Base-by-base conservation (phyloP, 352 stramenopile species). In the Elongisporangium senticosum region DNA sequence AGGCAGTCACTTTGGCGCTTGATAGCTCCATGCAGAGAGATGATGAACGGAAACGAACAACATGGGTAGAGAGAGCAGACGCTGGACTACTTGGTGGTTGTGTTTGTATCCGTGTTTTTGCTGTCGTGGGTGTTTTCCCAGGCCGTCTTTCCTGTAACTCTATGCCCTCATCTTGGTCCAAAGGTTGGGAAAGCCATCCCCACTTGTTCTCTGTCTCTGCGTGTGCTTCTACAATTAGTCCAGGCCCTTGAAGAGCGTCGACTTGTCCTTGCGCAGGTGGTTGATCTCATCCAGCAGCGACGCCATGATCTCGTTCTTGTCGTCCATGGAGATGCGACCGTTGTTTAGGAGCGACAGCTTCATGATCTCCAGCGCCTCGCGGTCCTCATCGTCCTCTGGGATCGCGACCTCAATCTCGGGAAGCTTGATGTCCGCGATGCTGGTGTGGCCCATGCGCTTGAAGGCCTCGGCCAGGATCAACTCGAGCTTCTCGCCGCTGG, bases 331-430 rank as follows among this genome's bases (percentile, higher is more conserved):
- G 58, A 95, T 85, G 59, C 83, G 86, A 49, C 86, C 86, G 64
- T 95, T 95, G 75, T 95, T 95, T 59, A 92, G 72, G 63, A 95
- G 75, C 56, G 86, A 90, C 40, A 92, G 73, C 77, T 93, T 93
- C 86, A 95, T 95, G 69, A 93, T 87, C 71, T 90, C 82, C 7
- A 95, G 72, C 21, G 83, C 83, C 21, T 93, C 79, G 67, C 76
- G 78, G 68, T 95, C 85, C 33, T 80, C 77, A 67, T 95, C 65
- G 39, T 87, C 74, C 14, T 68, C 65, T 6, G 80, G 69, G 53
- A 95, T 78, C 37, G 74, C 23, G 21, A 95, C 82, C 55, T 70
- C 75, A 51, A 95, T 89, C 61, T 86, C 64, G 7, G 86, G 86
- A 62, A 95, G 66, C 57, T 89, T 64, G 20, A 93, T 71, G 40